Evolutionary conservation across 345 rosid species (phyloP).

Genomic region (Arabidopsis thaliana): TAIR10.1 NC_003076.8:1603001-1603500

Average conservation of each 20-base stretch:
- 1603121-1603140: constrained; percentile 31
- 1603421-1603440: constrained; percentile 48
- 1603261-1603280: constrained; percentile 22
- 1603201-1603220: not conserved
- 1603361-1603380: constrained; percentile 38
- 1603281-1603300: not conserved
- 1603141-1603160: constrained; percentile 48
- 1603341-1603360: not conserved
- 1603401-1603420: constrained; percentile 29
- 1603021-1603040: constrained; percentile 71
- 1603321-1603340: not conserved
- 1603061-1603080: constrained; percentile 45
- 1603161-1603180: not conserved
- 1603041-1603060: constrained; percentile 61
- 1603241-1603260: constrained; percentile 28
- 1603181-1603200: not conserved
- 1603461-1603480: constrained; percentile 16
- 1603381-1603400: constrained; percentile 28
- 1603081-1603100: constrained; percentile 53
- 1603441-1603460: constrained; percentile 42
- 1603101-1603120: constrained; percentile 46
- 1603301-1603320: constrained; percentile 26
- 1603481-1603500: not conserved
- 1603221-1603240: not conserved
- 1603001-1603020: constrained; percentile 79